Conservation (phyloP, 495 filamentous ascomycete genomes). For the Lasiosphaeria hispida region DNA sequence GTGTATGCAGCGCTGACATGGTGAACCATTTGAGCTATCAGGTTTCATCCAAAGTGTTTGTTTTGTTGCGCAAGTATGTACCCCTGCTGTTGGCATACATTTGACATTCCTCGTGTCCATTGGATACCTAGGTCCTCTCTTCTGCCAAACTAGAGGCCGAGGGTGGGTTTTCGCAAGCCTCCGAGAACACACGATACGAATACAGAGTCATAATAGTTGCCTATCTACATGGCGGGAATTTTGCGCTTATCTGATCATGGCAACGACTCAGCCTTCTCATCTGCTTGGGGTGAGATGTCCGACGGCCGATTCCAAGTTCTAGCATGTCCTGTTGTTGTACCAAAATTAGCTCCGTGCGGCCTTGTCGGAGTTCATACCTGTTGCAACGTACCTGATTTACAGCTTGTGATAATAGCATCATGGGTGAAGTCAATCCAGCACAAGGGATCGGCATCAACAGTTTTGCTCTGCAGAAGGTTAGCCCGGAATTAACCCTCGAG, state of each 20-base stretch:
- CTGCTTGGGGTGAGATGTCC: constrained; percentile 25
- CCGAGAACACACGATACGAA: too few species aligned
- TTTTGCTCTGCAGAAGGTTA: constrained; percentile 62
- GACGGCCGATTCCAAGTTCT: constrained; percentile 80
- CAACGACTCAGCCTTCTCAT: constrained; percentile 12
- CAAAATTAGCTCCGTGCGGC: too few species aligned
- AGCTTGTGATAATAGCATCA: constrained; percentile 87
- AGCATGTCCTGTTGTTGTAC: constrained; percentile 64
- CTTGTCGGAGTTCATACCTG: too few species aligned
- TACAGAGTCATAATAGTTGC: too few species aligned
- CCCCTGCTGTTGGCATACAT: too few species aligned
- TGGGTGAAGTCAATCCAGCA: constrained; percentile 90
- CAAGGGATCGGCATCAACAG: constrained; percentile 79
- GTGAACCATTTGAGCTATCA: too few species aligned
- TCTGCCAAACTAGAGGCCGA: constrained; percentile 15
- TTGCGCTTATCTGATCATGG: background rate
- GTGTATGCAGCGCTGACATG: too few species aligned
- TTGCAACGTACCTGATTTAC: constrained; percentile 66
- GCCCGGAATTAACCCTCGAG: background rate
- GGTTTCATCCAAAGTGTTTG: too few species aligned
- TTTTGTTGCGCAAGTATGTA: too few species aligned
- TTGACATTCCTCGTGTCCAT: too few species aligned
- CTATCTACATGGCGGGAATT: background rate
- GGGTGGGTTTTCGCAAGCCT: too few species aligned
- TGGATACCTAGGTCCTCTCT: too few species aligned